phyloP scores from a whole-genome alignment of 2,329 filamentous ascomycete genomes.

The Colletotrichum navitas region DNA sequence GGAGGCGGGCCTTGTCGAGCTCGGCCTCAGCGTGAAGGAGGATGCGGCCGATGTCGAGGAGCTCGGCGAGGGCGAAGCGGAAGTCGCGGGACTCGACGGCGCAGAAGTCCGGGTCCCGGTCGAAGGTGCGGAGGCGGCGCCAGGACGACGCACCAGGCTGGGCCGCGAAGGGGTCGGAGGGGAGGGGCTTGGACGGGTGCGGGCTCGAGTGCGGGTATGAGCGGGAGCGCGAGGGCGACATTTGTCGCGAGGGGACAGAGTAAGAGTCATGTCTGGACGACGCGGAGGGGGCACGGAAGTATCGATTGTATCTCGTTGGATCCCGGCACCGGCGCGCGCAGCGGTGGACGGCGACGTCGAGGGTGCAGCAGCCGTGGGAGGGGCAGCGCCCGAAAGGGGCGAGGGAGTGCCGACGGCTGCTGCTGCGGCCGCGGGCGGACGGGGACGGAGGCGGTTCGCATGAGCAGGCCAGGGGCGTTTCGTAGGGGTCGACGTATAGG shows the following conservation, averaged over 20 bases:
- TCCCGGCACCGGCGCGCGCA: conserved; percentile 40
- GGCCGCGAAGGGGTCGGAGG: background rate
- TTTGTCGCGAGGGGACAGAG: conserved; percentile 45
- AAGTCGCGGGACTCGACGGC: conserved; percentile 19
- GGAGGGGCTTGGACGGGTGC: background rate
- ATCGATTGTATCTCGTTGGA: conserved; percentile 28
- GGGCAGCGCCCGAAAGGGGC: conserved; percentile 42
- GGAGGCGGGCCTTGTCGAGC: conserved; percentile 20
- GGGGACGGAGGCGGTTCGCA: conserved; percentile 35
- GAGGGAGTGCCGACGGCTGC: background rate
- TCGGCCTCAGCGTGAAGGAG: conserved; percentile 20
- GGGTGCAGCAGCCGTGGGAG: conserved; percentile 48
- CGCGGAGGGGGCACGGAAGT: background rate
- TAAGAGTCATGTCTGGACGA: background rate
- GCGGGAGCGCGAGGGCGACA: conserved; percentile 30
- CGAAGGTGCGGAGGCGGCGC: conserved; percentile 32
- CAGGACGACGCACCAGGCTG: background rate
- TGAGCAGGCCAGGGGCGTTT: conserved; percentile 41
- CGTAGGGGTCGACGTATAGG: conserved; percentile 46
- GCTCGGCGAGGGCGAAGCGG: conserved; percentile 21
- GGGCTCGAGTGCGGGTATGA: conserved; percentile 35
- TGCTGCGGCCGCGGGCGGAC: background rate
- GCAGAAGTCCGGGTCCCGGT: conserved; percentile 27
- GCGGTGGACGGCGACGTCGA: conserved; percentile 33
- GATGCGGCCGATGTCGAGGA: conserved; percentile 34